Evolutionary conservation across 129 eudicot genomes (phyloP).

Genomic region (Escallonia rubra): DNA sequence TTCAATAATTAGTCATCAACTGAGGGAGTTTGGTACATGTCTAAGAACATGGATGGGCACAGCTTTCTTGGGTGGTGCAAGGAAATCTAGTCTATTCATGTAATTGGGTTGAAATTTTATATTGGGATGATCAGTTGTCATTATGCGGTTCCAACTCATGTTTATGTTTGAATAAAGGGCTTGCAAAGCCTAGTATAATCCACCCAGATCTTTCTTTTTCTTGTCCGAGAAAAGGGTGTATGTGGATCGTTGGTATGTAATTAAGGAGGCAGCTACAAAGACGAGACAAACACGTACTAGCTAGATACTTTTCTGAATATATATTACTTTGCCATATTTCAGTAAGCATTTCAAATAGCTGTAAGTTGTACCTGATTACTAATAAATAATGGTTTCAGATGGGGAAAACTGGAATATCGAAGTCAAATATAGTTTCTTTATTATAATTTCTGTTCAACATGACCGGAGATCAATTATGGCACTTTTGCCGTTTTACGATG

Average conservation of each 20-base stretch:
- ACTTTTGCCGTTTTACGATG: too few species aligned
- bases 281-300: not conserved
- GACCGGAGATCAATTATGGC: too few species aligned
- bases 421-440: too few species aligned
- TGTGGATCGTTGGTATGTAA: slow-evolving; percentile 1
- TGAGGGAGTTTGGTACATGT: slow-evolving; percentile 12
- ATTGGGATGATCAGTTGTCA: not conserved
- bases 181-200: not conserved
- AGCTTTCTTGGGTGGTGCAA: slow-evolving; percentile 7
- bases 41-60: slow-evolving; percentile 48
- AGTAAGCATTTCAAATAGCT: too few species aligned
- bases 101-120: not conserved
- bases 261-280: slow-evolving; percentile 9
- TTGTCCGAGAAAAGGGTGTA: slow-evolving; percentile 13
- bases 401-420: too few species aligned
- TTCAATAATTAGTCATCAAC: too few species aligned
- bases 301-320: not conserved
- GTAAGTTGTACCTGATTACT: too few species aligned
- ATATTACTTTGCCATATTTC: not conserved
- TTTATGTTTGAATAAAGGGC: slow-evolving; percentile 1
- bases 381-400: too few species aligned
- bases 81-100: slow-evolving; percentile 7
- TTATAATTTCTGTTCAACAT: too few species aligned
- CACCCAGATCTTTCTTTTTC: slow-evolving; percentile 8
- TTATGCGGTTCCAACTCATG: slow-evolving; percentile 18